Conservation (phyloP, 352 stramenopile species). For the Globisporangium rhizosaccharum region DNA sequence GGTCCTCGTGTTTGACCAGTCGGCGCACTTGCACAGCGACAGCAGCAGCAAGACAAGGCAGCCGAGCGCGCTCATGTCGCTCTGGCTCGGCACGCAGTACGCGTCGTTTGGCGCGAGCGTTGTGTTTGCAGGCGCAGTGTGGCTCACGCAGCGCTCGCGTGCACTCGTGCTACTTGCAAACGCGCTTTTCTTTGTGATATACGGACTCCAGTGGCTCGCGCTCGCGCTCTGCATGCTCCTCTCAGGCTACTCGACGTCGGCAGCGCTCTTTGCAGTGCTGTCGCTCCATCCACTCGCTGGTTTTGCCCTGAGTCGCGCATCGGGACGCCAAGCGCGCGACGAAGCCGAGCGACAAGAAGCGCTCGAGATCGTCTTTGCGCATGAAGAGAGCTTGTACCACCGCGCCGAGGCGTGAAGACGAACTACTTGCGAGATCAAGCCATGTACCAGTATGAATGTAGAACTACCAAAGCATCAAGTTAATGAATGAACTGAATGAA, state of each 20-base stretch:
- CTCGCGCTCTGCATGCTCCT: constrained; percentile 4
- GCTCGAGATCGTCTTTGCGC: constrained; percentile 9
- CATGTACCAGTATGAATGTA: neutral
- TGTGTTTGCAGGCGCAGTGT: constrained; percentile 7
- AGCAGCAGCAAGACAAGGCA: neutral
- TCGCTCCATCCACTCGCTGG: constrained; percentile 3
- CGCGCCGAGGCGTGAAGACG: constrained; percentile 2
- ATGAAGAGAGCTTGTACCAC: constrained; percentile 12
- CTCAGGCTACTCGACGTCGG: neutral
- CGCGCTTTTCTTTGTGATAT: constrained; percentile 12
- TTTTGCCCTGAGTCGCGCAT: constrained; percentile 3
- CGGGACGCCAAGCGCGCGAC: constrained; percentile 6
- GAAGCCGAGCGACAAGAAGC: constrained; percentile 9
- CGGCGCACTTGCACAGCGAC: neutral
- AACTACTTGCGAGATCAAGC: too few relatives aligned
- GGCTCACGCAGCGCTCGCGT: neutral
- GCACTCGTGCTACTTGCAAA: constrained; percentile 8
- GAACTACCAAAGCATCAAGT: neutral
- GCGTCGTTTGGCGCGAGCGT: constrained; percentile 11
- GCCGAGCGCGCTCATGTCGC: neutral
- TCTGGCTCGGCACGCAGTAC: constrained; percentile 10
- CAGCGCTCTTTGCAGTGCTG: constrained; percentile 5
- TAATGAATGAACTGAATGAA: too few relatives aligned
- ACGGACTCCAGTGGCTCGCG: constrained; percentile 2
- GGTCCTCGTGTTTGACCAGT: constrained; percentile 1